Conservation (phyloP, 2,329 filamentous ascomycete genomes). For the Xylaria sp. region DNA sequence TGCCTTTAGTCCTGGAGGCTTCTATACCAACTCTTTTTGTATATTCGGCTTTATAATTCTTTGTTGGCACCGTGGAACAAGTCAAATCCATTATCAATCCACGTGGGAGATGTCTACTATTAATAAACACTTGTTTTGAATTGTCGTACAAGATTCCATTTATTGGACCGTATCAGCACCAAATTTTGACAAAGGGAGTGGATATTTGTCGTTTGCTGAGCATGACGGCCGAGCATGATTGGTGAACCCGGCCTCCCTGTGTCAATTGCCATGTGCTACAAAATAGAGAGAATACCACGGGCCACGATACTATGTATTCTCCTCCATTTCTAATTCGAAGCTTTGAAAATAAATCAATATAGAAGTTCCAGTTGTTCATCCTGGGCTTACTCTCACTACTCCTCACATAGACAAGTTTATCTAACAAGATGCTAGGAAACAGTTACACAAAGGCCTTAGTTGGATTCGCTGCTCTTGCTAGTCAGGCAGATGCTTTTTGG, state of each 20-base stretch:
- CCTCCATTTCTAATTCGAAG: not conserved
- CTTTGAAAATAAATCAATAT: not conserved
- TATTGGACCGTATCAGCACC: not conserved
- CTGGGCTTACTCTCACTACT: not conserved
- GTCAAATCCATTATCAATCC: constrained; percentile 5
- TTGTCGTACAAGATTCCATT: not conserved
- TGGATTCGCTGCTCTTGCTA: constrained; percentile 31
- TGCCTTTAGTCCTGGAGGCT: too few species aligned
- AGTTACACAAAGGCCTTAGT: constrained; percentile 28
- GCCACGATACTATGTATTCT: constrained; percentile 29
- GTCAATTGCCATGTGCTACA: not conserved
- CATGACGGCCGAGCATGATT: too few species aligned
- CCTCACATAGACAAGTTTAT: not conserved
- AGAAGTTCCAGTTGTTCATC: not conserved
- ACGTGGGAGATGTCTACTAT: constrained; percentile 2
- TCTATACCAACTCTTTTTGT: not conserved
- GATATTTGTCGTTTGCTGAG: not conserved
- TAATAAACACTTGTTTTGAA: not conserved
- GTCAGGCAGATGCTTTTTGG: constrained; percentile 40
- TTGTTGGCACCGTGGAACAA: constrained; percentile 18
- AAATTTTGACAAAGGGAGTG: not conserved
- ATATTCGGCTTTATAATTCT: not conserved
- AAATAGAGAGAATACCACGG: not conserved
- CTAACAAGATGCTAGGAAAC: constrained; percentile 22
- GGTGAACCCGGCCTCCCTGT: not conserved